Evolutionary conservation across 345 rosid species (phyloP), one percentile per base, ranked within the genome.

Genomic region (Citropsis articulata): DNA sequence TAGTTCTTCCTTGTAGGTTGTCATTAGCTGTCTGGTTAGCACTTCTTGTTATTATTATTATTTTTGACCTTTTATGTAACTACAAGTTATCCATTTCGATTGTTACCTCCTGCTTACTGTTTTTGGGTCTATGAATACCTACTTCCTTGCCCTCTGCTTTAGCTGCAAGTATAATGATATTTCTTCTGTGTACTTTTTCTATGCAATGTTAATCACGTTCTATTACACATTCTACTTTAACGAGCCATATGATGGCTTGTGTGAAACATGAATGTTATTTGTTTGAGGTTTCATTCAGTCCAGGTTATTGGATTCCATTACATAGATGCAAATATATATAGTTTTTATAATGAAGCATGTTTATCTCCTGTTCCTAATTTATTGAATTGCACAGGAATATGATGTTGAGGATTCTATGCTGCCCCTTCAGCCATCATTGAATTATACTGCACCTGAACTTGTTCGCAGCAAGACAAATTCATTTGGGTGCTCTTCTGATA

Each of bases 381-480:
- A 36, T 28, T 84, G 78, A 72, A 28, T 66, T 55, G 7, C 68
- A 73, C 88, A 96, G 99, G 99, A 96, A 81, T 96, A 96, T 84
- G 98, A 96, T 70, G 91, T 87, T n/a, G 99, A 96, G 85, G 98
- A 96, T 85, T 92, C 97, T 61, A 64, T 92, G 5, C 83, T 96
- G 80, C 99, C 98, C 60, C 92, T 96, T 75, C 97, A 96, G 84
- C 99, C 99, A 72, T 89, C 92, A 31, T 79, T 94, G 65, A 96
- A 96, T 85, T 96, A 96, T 80, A 86, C 97, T 57, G 99, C 98
- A 72, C 99, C 99, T 71, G 99, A 96, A 84, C 87, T 96, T 81
- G 86, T 91, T 81, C 89, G 92, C 48, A 90, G 93, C 87, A 89
- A 89, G 82, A 75, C 80, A 69, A 85, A 95, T 79, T 88, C 98